Evolutionary conservation across 495 filamentous ascomycete species (phyloP).

Genomic region (Penicillium flavigenum): DNA sequence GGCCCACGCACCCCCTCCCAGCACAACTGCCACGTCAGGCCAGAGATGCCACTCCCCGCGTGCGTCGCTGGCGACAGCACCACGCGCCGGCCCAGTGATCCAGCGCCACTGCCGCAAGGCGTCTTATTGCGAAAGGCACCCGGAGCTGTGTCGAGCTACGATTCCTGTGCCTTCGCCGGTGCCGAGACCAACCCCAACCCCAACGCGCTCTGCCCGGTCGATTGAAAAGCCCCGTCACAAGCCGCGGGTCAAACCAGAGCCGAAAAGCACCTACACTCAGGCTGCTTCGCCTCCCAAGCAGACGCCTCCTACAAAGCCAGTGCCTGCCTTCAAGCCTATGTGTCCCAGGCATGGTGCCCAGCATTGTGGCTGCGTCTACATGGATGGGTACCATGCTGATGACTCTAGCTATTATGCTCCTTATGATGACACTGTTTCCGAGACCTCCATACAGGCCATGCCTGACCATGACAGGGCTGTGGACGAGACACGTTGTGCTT

Average conservation of each 20-base stretch:
- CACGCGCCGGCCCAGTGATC: neutral
- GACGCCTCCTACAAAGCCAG: neutral
- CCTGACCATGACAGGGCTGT: neutral
- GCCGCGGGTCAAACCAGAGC: neutral
- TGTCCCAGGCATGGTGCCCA: neutral
- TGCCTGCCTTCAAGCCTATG: neutral
- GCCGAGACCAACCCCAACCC: neutral
- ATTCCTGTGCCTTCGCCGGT: neutral
- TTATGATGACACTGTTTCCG: conserved; percentile 5
- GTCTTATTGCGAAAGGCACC: conserved; percentile 4
- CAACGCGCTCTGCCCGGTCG: neutral
- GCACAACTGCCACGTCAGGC: neutral
- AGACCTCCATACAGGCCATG: neutral
- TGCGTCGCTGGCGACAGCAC: neutral
- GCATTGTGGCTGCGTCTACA: neutral
- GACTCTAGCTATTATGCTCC: neutral
- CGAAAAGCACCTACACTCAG: neutral
- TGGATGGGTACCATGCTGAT: conserved; percentile 1
- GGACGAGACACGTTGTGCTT: neutral
- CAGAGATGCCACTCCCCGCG: neutral
- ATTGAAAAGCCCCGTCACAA: neutral
- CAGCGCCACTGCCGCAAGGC: conserved; percentile 1
- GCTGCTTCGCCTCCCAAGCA: neutral
- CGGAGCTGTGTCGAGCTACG: neutral
- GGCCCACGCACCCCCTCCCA: neutral